A percentile compares a stretch with the other conserved stretches of the same genome.
Evolutionary conservation across 2,329 filamentous ascomycete genomes (phyloP).

Genomic region (Exophiala spinifera): DNA sequence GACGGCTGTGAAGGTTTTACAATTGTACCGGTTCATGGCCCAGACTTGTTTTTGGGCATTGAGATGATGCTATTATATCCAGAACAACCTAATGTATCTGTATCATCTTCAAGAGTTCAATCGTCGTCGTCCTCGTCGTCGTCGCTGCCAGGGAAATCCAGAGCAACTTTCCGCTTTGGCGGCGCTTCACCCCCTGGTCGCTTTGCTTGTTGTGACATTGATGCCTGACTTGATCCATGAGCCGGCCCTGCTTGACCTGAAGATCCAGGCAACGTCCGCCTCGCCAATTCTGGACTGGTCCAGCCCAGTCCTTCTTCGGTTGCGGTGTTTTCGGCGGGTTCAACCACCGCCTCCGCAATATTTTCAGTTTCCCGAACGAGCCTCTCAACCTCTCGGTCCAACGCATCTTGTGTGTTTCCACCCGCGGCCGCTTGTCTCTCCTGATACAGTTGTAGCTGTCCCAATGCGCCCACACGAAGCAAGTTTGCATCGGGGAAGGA

Average conservation of each 20-base stretch:
- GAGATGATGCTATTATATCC: background rate
- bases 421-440: constrained; percentile 52
- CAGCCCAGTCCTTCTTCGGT: constrained; percentile 36
- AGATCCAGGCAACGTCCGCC: constrained; percentile 10
- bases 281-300: constrained; percentile 32
- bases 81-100: background rate
- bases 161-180: constrained; percentile 37
- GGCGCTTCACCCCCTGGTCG: background rate
- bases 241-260: background rate
- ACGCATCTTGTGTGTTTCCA: constrained; percentile 44
- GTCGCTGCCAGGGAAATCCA: constrained; percentile 46
- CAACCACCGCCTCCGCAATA: constrained; percentile 44
- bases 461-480: constrained; percentile 46
- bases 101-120: background rate
- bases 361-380: constrained; percentile 53
- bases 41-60: too few species aligned
- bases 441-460: constrained; percentile 41
- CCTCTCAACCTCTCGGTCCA: constrained; percentile 43
- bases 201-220: background rate
- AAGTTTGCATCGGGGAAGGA: constrained; percentile 45
- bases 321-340: constrained; percentile 38
- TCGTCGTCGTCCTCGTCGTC: constrained; percentile 45
- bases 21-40: too few species aligned
- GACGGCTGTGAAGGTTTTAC: too few species aligned
- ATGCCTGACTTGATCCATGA: background rate